Evolutionary conservation across 2,329 filamentous ascomycete genomes (phyloP).

Genomic region (Amauroascus verrucosus): DNA sequence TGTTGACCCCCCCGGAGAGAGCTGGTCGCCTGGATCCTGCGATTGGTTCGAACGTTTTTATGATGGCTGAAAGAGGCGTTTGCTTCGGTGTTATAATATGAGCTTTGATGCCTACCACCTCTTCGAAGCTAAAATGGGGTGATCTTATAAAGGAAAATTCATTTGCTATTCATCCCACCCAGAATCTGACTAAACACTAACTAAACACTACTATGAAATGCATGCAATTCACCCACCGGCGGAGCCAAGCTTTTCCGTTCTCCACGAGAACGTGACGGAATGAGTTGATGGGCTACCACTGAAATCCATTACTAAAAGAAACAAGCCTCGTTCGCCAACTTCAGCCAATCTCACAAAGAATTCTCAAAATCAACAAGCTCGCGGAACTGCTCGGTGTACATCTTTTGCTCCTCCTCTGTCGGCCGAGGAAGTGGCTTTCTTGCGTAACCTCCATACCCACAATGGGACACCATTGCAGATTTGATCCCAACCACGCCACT

Average conservation of each 20-base stretch:
- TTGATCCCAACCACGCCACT: conserved; percentile 61
- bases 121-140: no score
- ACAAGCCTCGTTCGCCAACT: not conserved
- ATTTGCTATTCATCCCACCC: not conserved
- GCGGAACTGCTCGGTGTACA: conserved; percentile 89
- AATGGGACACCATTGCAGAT: conserved; percentile 51
- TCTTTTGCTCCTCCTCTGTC: conserved; percentile 83
- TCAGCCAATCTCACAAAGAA: conserved; percentile 4
- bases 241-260: not conserved
- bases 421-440: conserved; percentile 41
- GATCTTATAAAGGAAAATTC: no score
- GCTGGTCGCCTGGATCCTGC: not conserved
- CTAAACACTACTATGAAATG: not conserved
- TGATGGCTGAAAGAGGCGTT: not conserved
- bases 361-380: conserved; percentile 19
- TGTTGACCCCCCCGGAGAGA: not conserved
- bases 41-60: not conserved
- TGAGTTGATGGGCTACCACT: not conserved
- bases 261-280: not conserved
- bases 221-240: not conserved
- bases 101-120: not conserved
- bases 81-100: not conserved
- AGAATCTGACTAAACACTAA: not conserved
- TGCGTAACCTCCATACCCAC: conserved; percentile 54
- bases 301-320: not conserved